phyloP scores from a whole-genome alignment of 768 basidiomycete genomes.

The Pholiota microspora region DNA sequence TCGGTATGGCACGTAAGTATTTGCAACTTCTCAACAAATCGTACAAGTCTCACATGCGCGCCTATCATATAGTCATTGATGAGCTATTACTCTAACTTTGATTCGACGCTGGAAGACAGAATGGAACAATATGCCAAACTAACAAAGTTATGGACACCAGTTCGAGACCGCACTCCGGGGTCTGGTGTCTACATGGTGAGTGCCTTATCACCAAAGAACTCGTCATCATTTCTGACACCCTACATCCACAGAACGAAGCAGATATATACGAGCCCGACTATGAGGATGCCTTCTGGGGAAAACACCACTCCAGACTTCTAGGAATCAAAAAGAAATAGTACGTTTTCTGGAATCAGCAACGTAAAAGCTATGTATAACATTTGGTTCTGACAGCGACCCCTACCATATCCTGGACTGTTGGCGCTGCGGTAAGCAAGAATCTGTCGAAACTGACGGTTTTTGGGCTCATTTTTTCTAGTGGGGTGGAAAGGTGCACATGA shows the following conservation, averaged over 20 bases:
- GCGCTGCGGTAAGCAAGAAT: slow-evolving; percentile 14
- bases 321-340: slow-evolving; percentile 20
- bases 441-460: not conserved
- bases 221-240: not conserved
- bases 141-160: slow-evolving; percentile 12
- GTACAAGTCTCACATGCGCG: not conserved
- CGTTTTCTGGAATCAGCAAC: not conserved
- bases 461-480: slow-evolving; percentile 4
- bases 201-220: not conserved
- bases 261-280: slow-evolving; percentile 19
- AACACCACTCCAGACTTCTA: slow-evolving; percentile 10
- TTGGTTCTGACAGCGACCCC: slow-evolving; percentile 10
- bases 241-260: slow-evolving; percentile 14
- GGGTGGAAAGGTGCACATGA: slow-evolving; percentile 19
- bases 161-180: slow-evolving; percentile 14
- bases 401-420: slow-evolving; percentile 19
- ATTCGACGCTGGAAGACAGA: slow-evolving; percentile 13
- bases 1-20: slow-evolving; percentile 19
- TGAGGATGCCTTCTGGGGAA: slow-evolving; percentile 16
- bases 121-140: slow-evolving; percentile 13
- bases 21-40: not conserved
- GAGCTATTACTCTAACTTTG: slow-evolving; percentile 19
- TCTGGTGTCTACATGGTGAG: slow-evolving; percentile 17
- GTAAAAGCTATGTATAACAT: not conserved
- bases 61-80: slow-evolving; percentile 13